phyloP scores from a whole-genome alignment of 768 basidiomycete species.

The Suillus cothurnatus region DNA sequence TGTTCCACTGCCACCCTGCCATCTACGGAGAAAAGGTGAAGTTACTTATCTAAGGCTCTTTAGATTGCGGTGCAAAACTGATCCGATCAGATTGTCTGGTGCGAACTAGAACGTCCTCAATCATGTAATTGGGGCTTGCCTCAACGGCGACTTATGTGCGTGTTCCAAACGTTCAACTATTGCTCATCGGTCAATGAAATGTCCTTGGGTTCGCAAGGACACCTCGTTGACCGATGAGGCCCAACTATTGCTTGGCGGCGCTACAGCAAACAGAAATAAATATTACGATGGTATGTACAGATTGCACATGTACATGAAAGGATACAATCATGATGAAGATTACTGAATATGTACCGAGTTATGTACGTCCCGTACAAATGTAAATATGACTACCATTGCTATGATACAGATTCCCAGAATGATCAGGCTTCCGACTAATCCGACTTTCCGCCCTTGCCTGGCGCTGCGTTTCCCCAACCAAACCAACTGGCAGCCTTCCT shows the following conservation, averaged over 20 bases:
- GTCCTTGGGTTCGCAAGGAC: too few relatives aligned
- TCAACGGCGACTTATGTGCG: not conserved
- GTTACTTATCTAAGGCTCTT: not conserved
- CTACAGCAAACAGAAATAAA: not conserved
- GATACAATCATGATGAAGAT: not conserved
- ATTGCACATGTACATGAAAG: not conserved
- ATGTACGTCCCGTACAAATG: not conserved
- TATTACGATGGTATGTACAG: not conserved
- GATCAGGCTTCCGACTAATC: constrained; percentile 15
- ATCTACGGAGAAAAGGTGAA: not conserved
- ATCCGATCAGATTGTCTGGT: not conserved
- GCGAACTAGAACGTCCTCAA: not conserved
- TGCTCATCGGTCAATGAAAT: too few relatives aligned
- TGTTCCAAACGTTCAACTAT: not conserved
- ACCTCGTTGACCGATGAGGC: too few relatives aligned
- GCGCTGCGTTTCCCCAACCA: constrained; percentile 35
- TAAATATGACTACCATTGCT: constrained; percentile 2
- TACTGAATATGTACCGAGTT: not conserved
- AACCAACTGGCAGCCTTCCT: constrained; percentile 36
- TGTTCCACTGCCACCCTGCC: not conserved
- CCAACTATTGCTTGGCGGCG: not conserved
- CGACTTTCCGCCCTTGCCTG: constrained; percentile 19
- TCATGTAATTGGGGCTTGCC: not conserved
- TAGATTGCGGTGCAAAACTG: not conserved
- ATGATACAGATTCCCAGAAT: not conserved